These are phyloP conservation scores for Gleditsia sinensis DNA, from an alignment of 306 rosid genomes.

Conservation along the genomic window DNA sequence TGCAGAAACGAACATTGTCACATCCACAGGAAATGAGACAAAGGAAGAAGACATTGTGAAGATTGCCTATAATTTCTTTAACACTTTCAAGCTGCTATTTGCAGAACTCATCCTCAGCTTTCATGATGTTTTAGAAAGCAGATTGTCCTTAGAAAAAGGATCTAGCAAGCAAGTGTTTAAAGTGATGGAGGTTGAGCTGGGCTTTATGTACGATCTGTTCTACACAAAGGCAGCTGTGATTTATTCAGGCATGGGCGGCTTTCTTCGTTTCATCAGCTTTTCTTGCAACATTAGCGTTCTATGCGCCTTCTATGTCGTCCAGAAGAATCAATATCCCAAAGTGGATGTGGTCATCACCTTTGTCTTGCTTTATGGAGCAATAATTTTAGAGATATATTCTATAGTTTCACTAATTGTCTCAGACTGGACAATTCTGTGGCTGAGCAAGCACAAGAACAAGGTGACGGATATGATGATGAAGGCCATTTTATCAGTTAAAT, in stretches of 20 bases:
- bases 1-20: slow-evolving; percentile 2
- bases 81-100: slow-evolving; percentile 37
- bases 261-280: slow-evolving; percentile 27
- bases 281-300: slow-evolving; percentile 3
- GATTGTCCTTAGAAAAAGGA: slow-evolving; percentile 21
- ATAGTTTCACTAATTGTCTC: slow-evolving; percentile 19
- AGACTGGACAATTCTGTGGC: slow-evolving; percentile 39
- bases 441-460: slow-evolving; percentile 26
- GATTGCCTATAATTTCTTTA: slow-evolving; percentile 34
- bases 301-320: background rate
- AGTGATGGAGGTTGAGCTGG: slow-evolving; percentile 58
- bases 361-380: slow-evolving; percentile 42
- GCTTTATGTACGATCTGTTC: slow-evolving; percentile 48
- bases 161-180: slow-evolving; percentile 31
- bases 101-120: slow-evolving; percentile 51
- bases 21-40: background rate
- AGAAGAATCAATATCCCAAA: slow-evolving; percentile 14
- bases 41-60: background rate
- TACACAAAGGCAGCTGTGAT: slow-evolving; percentile 45
- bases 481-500: background rate
- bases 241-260: slow-evolving; percentile 9
- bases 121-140: slow-evolving; percentile 32
- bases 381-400: slow-evolving; percentile 25
- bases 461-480: background rate
- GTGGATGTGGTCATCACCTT: slow-evolving; percentile 30